phyloP scores from a whole-genome alignment of 164 flowering plant species.

The Magnolia officinalis region DNA sequence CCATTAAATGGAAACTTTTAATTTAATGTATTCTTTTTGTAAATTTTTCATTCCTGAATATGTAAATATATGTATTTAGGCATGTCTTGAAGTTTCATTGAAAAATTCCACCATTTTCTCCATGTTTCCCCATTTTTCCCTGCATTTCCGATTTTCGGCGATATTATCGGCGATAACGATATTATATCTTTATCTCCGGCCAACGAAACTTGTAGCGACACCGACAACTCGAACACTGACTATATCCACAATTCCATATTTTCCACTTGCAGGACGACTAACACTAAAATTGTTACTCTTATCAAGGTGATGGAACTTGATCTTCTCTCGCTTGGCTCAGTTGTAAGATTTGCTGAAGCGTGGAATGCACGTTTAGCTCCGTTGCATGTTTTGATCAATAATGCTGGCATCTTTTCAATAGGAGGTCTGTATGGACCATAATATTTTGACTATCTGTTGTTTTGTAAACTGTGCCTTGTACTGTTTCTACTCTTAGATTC shows the following conservation, averaged over 20 bases:
- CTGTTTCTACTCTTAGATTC: not conserved
- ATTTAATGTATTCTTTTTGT: no score
- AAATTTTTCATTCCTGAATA: no score
- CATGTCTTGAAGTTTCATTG: no score
- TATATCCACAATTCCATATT: not conserved
- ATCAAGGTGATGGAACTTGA: constrained; percentile 86
- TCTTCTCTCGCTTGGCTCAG: constrained; percentile 91
- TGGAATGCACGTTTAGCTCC: constrained; percentile 87
- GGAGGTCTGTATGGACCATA: constrained; percentile 50
- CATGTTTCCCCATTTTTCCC: no score
- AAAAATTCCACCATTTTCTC: no score
- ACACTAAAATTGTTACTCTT: constrained; percentile 15
- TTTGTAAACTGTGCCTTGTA: not conserved
- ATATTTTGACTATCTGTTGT: not conserved
- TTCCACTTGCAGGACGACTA: constrained; percentile 15
- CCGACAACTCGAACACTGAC: no score
- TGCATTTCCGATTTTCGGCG: no score
- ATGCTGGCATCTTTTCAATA: constrained; percentile 89
- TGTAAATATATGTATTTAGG: no score
- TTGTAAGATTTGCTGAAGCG: constrained; percentile 69
- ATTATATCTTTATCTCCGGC: no score
- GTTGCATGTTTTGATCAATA: constrained; percentile 86
- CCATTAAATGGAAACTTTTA: no score
- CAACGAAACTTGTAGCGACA: no score
- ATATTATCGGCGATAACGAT: no score